Evolutionary conservation across 257 asterid species (phyloP), one percentile per base, ranked within the genome.

Genomic region (Petunia axillaris): DNA sequence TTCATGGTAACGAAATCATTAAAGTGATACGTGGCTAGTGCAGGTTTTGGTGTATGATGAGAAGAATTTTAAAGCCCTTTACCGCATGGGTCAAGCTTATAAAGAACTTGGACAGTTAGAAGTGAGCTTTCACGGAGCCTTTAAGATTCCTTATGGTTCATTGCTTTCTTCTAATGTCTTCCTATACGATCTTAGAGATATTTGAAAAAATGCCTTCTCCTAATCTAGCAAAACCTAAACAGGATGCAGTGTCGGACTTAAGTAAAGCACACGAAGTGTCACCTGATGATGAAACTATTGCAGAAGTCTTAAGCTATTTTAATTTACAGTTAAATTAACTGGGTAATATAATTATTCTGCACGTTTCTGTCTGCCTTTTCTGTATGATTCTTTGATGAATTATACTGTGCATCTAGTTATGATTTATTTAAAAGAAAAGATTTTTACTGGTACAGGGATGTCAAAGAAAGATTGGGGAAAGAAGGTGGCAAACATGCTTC

Each of bases 201-300:
- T n/a, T n/a, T n/a, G n/a, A n/a, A n/a, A n/a, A n/a, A n/a, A n/a
- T n/a, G n/a, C n/a, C n/a, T n/a, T n/a, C n/a, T n/a, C n/a, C n/a
- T n/a, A n/a, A n/a, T n/a, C n/a, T n/a, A n/a, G n/a, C n/a, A n/a
- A n/a, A n/a, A n/a, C n/a, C n/a, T n/a, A n/a, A 73, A 75, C 91
- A 96, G 97, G 91, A 90, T 84, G 98, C 98, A 5, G 95, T 94
- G 74, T 90, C 91, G 46, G 99, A 96, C 89, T 90, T 96, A 86
- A 84, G 87, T 37, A 94, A 87, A 86, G 97, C 99, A 44, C 94
- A 71, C 83, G 94, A 91, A 87, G 90, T 86, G 84, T 96, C 97
- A 66, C 95, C 94, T 16, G 97, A 79, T 55, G 98, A 96, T 91
- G 99, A 96, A 87, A 96, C 98, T 83, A 91, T 96, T 83, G 94